phyloP scores from a whole-genome alignment of 441 rosid genomes.

The Gossypium davidsonii region DNA sequence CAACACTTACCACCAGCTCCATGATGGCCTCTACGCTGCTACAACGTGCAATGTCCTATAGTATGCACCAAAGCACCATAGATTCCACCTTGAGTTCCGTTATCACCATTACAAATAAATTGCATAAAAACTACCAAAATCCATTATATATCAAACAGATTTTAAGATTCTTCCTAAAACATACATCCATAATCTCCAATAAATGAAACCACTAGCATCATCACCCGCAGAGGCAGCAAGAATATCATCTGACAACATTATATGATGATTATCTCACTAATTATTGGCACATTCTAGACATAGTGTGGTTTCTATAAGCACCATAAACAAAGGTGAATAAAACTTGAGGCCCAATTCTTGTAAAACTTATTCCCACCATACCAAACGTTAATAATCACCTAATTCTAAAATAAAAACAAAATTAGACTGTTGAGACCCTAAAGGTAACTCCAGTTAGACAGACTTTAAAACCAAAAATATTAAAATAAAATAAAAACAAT shows the following conservation, averaged over 20 bases:
- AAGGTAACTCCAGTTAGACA: background rate
- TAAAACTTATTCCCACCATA: background rate
- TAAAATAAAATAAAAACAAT: background rate
- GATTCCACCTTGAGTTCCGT: background rate
- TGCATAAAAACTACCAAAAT: background rate
- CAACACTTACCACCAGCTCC: background rate
- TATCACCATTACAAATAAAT: background rate
- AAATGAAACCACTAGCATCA: background rate
- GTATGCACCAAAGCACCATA: background rate
- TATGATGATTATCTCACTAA: background rate
- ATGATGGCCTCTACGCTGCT: background rate
- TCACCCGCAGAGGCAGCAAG: background rate
- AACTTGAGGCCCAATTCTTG: constrained; percentile 1
- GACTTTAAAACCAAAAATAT: background rate
- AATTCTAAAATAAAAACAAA: background rate
- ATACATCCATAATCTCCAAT: background rate
- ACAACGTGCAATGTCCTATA: background rate
- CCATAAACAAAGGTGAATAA: background rate
- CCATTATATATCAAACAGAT: background rate
- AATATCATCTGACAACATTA: background rate
- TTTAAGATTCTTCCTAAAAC: background rate
- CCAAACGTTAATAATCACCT: background rate
- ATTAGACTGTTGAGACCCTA: background rate
- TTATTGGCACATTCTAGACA: background rate
- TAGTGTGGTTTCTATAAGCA: background rate